A percentile compares a stretch with the other conserved stretches of the same genome.
phyloP scores from a whole-genome alignment of 495 filamentous ascomycete species.

The Apodospora peruviana region DNA sequence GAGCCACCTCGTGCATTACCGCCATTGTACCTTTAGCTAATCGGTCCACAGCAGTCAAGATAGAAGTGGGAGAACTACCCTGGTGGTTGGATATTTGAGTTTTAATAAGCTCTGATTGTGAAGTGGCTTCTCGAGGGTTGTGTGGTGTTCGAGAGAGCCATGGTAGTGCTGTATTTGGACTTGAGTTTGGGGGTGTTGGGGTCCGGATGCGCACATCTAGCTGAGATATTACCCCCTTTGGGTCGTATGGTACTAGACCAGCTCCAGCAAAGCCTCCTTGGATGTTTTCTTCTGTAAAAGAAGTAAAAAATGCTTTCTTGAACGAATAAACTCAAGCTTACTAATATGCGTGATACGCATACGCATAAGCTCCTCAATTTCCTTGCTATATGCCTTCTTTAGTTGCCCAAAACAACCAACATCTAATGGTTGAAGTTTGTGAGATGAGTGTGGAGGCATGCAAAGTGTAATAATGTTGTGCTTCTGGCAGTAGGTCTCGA shows the following conservation, averaged over 20 bases:
- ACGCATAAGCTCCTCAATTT: too few species aligned
- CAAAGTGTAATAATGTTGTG: too few species aligned
- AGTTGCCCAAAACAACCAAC: too few species aligned
- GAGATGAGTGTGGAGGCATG: too few species aligned
- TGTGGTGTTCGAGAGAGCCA: constrained; percentile 10
- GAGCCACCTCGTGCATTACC: background rate
- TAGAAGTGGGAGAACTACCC: constrained; percentile 1
- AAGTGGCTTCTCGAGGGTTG: constrained; percentile 9
- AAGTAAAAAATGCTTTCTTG: too few species aligned
- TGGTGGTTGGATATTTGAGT: constrained; percentile 3
- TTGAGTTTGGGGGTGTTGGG: background rate
- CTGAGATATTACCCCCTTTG: constrained; percentile 10
- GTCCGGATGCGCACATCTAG: constrained; percentile 1
- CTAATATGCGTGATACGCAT: too few species aligned
- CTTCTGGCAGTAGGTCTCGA: too few species aligned
- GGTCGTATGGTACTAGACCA: constrained; percentile 5
- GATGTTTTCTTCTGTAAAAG: too few species aligned
- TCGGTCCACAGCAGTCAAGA: constrained; percentile 2
- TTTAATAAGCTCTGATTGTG: constrained; percentile 10
- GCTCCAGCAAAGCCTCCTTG: too few species aligned
- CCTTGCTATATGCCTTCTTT: too few species aligned
- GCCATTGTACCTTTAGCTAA: background rate
- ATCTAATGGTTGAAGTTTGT: too few species aligned
- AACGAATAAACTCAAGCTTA: too few species aligned
- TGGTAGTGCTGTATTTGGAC: background rate